Evolutionary conservation across 129 eudicot species (phyloP), one percentile per base, ranked within the genome.

Genomic region (Helichrysum umbraculigerum): DNA sequence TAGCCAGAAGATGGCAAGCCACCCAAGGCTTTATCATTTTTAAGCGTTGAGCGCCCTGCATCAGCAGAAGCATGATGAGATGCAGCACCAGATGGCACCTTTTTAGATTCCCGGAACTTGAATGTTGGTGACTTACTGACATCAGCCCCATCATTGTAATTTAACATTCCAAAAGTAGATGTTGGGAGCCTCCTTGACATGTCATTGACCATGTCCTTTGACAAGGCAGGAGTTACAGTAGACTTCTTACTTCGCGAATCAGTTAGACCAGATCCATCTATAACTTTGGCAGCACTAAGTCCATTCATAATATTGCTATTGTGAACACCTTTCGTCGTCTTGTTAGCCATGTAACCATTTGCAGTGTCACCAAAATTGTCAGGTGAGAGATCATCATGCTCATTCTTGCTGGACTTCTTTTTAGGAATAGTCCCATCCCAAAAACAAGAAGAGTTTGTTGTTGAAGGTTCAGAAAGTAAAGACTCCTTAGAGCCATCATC

Each of bases 391-490:
- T 73, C 78, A 78, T 78, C 84, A 77, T 57, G 75, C 39, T 78
- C 73, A 62, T 81, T 68, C 22, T 19, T 61, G 44, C 35, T 76
- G 41, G 82, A 35, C 73, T 73, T 88, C 75, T 60, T 73, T 29
- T 60, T 68, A 61, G 44, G 70, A 51, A 83, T 41, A 52, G 78
- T 62, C 64, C 92, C 90, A 6, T 77, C 87, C 87, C 87, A 82
- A 61, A 86, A 90, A 70, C 79, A 89, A 86, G 88, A 79, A 39
- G 87, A 47, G 75, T 73, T 76, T 34, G 80, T 78, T 47, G 88
- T 81, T 47, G 54, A 12, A 78, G 88, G 79, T 69, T 81, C 87
- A 50, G 84, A 70, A 68, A 75, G 52, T 61, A 80, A 78, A 68
- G 85, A 76, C 68, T 79, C 71, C 19, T 69, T 81, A 32, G 85